These are phyloP conservation scores for Leptographium lundbergii DNA, from an alignment of 2,329 filamentous ascomycete species.

Conservation along the genomic window DNA sequence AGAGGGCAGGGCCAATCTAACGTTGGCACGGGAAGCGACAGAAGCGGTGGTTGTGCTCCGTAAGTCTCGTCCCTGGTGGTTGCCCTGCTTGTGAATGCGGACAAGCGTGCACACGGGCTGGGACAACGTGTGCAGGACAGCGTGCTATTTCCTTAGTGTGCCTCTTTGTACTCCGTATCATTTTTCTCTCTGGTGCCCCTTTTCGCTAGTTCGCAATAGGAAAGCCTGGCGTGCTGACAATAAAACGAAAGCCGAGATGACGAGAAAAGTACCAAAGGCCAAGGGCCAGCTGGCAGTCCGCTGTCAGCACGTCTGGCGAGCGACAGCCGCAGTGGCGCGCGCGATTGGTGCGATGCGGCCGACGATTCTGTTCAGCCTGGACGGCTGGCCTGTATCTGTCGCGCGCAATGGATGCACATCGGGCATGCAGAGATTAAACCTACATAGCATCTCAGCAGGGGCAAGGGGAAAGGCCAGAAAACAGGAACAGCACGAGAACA, in stretches of 20 bases:
- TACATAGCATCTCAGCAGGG: not conserved
- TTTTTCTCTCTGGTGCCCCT: not conserved
- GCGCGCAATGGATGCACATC: not conserved
- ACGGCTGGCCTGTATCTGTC: not conserved
- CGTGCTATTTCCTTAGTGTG: not conserved
- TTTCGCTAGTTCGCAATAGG: not conserved
- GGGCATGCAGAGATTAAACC: not conserved
- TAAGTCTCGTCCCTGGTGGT: not conserved
- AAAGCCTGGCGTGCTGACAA: not conserved
- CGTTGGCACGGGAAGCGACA: not conserved
- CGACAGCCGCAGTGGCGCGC: not conserved
- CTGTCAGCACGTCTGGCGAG: not conserved
- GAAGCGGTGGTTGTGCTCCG: not conserved
- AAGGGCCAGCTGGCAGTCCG: not conserved
- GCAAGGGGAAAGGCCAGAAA: not conserved
- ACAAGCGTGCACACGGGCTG: not conserved
- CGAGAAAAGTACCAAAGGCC: not conserved
- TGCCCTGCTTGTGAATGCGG: not conserved
- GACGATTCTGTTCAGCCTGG: not conserved
- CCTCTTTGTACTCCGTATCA: not conserved
- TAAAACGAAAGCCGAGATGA: no score
- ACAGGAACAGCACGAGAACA: constrained; percentile 1
- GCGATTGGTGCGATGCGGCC: not conserved
- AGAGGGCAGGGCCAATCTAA: no score
- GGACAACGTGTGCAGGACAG: not conserved